These are phyloP conservation scores for Podospora anserina DNA, from an alignment of 495 filamentous ascomycete species.

Conservation along the genomic window DNA sequence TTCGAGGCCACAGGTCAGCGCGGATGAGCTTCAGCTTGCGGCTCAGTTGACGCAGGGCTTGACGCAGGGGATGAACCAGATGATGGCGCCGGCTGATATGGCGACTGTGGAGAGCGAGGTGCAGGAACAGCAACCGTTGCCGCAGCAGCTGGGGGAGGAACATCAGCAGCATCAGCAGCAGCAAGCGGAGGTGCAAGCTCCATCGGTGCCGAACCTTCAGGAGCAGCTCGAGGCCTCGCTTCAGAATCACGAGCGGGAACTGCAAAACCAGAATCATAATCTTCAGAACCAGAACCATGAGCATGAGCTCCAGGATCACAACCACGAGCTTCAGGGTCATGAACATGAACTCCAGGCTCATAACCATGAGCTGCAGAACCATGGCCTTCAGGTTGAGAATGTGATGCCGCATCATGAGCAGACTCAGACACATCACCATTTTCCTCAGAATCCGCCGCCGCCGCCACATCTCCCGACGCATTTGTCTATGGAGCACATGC, in stretches of 20 bases:
- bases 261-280: slow-evolving; percentile 22
- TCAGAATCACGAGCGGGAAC: slow-evolving; percentile 30
- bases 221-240: slow-evolving; percentile 34
- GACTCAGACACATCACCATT: slow-evolving; percentile 19
- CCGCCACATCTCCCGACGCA: slow-evolving; percentile 36
- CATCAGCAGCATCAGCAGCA: slow-evolving; percentile 17
- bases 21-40: slow-evolving; percentile 50
- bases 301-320: slow-evolving; percentile 15
- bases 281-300: slow-evolving; percentile 27
- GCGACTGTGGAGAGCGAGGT: slow-evolving; percentile 22
- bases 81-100: slow-evolving; percentile 30
- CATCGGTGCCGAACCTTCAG: slow-evolving; percentile 29
- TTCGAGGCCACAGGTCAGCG: slow-evolving; percentile 33
- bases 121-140: slow-evolving; percentile 21
- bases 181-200: slow-evolving; percentile 9
- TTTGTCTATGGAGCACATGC: slow-evolving; percentile 31
- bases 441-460: slow-evolving; percentile 20
- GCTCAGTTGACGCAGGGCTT: slow-evolving; percentile 51
- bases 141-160: slow-evolving; percentile 17
- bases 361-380: slow-evolving; percentile 27
- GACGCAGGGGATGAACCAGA: slow-evolving; percentile 37
- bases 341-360: slow-evolving; percentile 22
- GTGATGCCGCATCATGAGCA: slow-evolving; percentile 25
- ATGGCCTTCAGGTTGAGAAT: slow-evolving; percentile 10
- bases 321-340: slow-evolving; percentile 12